Evolutionary conservation across 2,329 filamentous ascomycete genomes (phyloP).

Genomic region (Teratosphaeria viscida): DNA sequence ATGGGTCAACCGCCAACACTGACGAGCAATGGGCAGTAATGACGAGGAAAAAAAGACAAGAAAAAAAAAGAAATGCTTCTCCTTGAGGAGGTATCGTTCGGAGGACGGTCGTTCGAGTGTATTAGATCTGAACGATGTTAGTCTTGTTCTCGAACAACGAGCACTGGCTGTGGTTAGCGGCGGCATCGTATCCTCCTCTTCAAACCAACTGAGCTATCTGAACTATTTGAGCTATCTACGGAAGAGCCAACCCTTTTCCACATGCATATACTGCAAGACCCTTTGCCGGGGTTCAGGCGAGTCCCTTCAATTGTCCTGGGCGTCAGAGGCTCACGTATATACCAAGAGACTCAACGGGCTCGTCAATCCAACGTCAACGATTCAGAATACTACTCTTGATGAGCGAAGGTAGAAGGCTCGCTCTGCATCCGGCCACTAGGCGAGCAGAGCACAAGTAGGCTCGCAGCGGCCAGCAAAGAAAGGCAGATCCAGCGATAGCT

Average conservation of each 20-base stretch:
- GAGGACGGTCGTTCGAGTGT: not conserved
- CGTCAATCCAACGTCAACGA: not conserved
- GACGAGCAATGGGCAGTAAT: too few species aligned
- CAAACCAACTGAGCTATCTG: not conserved
- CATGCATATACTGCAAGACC: not conserved
- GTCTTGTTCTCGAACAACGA: not conserved
- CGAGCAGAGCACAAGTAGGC: too few species aligned
- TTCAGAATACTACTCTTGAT: not conserved
- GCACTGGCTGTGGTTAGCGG: not conserved
- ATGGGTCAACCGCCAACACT: too few species aligned
- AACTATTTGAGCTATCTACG: not conserved
- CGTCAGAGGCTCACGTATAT: not conserved
- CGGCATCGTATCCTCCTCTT: not conserved
- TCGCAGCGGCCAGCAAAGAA: too few species aligned
- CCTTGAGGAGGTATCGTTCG: not conserved
- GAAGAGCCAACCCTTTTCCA: not conserved
- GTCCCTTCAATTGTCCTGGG: not conserved
- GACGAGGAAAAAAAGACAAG: too few species aligned
- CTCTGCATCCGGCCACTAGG: too few species aligned
- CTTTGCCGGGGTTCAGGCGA: not conserved
- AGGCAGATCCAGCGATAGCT: too few species aligned
- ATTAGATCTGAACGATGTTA: not conserved
- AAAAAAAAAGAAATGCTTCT: not conserved
- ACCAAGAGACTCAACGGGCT: not conserved
- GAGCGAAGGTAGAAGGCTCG: too few species aligned